Base-by-base conservation (phyloP, 2,329 filamentous ascomycete species). In the Coccinonectria pachysandricola region DNA sequence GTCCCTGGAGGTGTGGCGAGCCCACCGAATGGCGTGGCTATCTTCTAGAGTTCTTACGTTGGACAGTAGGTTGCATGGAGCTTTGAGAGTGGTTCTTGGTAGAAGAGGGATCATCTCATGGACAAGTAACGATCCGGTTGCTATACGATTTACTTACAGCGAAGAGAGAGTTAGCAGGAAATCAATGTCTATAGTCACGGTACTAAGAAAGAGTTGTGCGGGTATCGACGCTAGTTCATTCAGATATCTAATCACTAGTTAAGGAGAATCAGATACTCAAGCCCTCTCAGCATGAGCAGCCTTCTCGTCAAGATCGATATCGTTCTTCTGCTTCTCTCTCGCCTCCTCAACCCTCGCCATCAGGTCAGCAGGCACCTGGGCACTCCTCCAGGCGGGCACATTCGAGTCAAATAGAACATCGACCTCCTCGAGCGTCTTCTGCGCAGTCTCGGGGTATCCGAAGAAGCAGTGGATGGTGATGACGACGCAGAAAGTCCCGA, bases 401-500 rank as follows among this genome's bases (percentile, higher is more conserved):
- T 41, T 30, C 9, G 20, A 22, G 3, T 43, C 43, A 14, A 46
- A 46, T 6, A 46, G 7, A 4, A 32, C 16, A 11, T 46, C 43
- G 0, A 46, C 34, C 14, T 46, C 43, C 19, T 46, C 43, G 2
- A 46, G 30, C 0, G 43, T 46, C 29, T 46, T 46, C 6, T 31
- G 40, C 6, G 59, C 57, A 0, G 68, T 74, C 47, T 74, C 68
- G 0, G 68, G 68, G 50, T 72, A 74, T 24, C 63, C 40, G 38
- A 74, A 71, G 42, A 64, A 66, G 4, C 42, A 39, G 23, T 67
- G 60, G 15, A 62, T 42, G 4, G 54, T 48, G 25, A 57, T 59
- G 15, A 53, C 57, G 18, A 62, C 40, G 30, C 54, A 59, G 30
- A 61, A 62, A 7, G 62, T 54, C 7, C 55, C 45, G 27, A 55